Conservation (phyloP, 2,329 filamentous ascomycete species). For the Aspergillus chevalieri region DNA sequence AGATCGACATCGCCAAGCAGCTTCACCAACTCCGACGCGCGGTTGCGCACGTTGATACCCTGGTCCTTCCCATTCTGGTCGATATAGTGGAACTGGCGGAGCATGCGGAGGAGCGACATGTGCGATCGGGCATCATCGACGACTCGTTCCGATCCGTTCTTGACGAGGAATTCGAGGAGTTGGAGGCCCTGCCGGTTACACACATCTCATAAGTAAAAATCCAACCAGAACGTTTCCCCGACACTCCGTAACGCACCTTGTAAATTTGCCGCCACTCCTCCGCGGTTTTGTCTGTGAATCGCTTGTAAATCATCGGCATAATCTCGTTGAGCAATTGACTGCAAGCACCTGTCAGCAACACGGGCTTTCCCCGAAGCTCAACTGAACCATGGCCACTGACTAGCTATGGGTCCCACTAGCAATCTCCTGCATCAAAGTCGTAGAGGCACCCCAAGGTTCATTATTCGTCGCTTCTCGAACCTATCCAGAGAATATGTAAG, state of each 20-base stretch:
- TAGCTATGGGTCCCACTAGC: constrained; percentile 97
- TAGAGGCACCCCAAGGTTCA: constrained; percentile 88
- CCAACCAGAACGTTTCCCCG: not conserved
- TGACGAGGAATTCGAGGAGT: constrained; percentile 92
- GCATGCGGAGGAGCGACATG: constrained; percentile 92
- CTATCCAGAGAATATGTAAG: constrained; percentile 41
- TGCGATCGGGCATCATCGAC: constrained; percentile 96
- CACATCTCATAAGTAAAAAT: not conserved
- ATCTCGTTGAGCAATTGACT: constrained; percentile 97
- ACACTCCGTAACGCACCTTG: constrained; percentile 55
- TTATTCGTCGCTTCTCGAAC: constrained; percentile 98
- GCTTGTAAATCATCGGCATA: constrained; percentile 99
- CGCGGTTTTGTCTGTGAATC: constrained; percentile 95
- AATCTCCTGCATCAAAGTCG: constrained; percentile 92
- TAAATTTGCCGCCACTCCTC: constrained; percentile 99
- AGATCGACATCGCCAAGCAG: constrained; percentile 68
- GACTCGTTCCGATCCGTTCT: constrained; percentile 94
- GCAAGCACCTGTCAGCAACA: constrained; percentile 12
- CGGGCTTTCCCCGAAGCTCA: too few relatives aligned
- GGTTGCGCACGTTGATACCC: constrained; percentile 93
- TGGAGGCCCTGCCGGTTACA: constrained; percentile 58
- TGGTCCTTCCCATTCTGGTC: constrained; percentile 96
- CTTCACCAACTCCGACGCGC: constrained; percentile 90
- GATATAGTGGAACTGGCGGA: constrained; percentile 96
- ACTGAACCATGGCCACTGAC: constrained; percentile 49